These are phyloP conservation scores for Corinectria fuckeliana DNA, from an alignment of 2,329 filamentous ascomycete species.

Conservation along the genomic window DNA sequence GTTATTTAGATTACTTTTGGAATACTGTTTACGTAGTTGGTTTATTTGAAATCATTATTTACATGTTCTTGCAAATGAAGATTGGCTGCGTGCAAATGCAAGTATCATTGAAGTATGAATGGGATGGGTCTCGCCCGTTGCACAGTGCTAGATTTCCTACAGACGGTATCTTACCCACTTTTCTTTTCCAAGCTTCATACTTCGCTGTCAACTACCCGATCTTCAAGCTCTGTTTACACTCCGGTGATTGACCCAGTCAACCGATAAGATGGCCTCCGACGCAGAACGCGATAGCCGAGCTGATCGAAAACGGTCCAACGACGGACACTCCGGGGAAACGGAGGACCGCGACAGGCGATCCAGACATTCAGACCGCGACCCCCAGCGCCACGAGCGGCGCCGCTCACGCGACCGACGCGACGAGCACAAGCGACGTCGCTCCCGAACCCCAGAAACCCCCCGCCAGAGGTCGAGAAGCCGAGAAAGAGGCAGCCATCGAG, in stretches of 20 bases:
- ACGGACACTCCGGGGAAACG: constrained; percentile 22
- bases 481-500: constrained; percentile 31
- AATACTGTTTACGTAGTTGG: background rate
- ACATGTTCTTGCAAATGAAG: constrained; percentile 1
- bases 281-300: constrained; percentile 30
- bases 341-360: constrained; percentile 31
- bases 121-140: too few relatives aligned
- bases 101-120: background rate
- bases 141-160: constrained; percentile 1
- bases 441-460: constrained; percentile 41
- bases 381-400: constrained; percentile 36
- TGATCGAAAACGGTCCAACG: constrained; percentile 27
- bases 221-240: background rate
- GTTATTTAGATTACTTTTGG: constrained; percentile 16
- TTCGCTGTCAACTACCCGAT: background rate
- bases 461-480: constrained; percentile 36
- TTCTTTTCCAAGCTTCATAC: constrained; percentile 1
- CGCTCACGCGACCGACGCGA: constrained; percentile 40
- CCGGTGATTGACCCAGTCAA: background rate
- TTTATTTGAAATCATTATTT: constrained; percentile 15
- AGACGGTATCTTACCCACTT: constrained; percentile 9
- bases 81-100: constrained; percentile 5
- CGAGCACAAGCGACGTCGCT: constrained; percentile 40
- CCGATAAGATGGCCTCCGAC: constrained; percentile 37
- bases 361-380: constrained; percentile 33